Base-by-base conservation (phyloP, 495 filamentous ascomycete species). In the Penicillium simplicissimum region DNA sequence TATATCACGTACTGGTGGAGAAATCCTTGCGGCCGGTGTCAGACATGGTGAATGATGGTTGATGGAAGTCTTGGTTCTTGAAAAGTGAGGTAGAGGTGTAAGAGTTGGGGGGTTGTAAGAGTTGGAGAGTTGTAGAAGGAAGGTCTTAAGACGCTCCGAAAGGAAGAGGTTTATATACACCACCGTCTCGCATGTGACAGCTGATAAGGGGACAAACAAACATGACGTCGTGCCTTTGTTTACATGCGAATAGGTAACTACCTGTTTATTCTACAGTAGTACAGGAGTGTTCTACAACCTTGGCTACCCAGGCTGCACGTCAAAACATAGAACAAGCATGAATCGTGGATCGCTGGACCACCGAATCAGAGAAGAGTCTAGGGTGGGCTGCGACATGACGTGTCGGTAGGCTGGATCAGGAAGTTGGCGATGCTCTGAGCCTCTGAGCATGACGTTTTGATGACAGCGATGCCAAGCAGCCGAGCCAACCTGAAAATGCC, bases 21-120 rank as follows among this genome's bases (percentile, higher is more conserved):
- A 85, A 84, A 77, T 87, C 85, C 78, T 90, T 90, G 83, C 87
- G 86, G 66, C 76, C 81, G 58, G 69, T n/a, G 75, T 90, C 87
- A 84, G 87, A 84, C 88, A 90, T 90, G 47, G 17, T 59, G 72
- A 64, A 33, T 59, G 73, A 67, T 87, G 77, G 61, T 73, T 67
- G 67, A 63, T 74, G 53, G 55, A 58, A 52, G 54, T 55, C 64
- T 62, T 37, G 57, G 60, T 21, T 35, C 52, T 58, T 64, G 36
- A 40, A 40, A 59, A 23, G 55, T 47, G 17, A 45, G 40, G 23
- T 21, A 23, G 38, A 23, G 43, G 58, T 49, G 63, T 55, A 55
- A 43, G 21, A 19, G 15, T 31, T 34, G 35, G 14, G 49, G 8
- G 15, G 35, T 25, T 62, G 45, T 55, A 67, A 21, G 43, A 47